These are phyloP conservation scores for Coniella lustricola DNA, from an alignment of 2,329 filamentous ascomycete genomes.

Conservation along the genomic window DNA sequence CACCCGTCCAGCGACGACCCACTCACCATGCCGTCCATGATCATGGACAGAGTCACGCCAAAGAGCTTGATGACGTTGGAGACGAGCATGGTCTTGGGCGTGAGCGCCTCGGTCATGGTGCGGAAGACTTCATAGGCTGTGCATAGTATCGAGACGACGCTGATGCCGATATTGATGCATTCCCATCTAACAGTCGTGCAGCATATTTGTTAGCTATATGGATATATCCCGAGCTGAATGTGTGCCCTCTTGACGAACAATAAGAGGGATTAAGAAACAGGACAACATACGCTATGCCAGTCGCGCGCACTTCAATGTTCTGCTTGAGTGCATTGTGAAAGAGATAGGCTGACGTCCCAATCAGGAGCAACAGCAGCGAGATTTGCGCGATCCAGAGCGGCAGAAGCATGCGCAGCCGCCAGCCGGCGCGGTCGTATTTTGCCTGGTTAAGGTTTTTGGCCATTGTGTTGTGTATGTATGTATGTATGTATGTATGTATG, in stretches of 20 bases:
- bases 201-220: no score
- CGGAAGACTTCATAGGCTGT: slow-evolving; percentile 41
- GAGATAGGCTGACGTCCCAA: slow-evolving; percentile 47
- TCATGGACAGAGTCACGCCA: slow-evolving; percentile 39
- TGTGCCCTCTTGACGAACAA: no score
- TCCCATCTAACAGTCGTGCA: slow-evolving; percentile 41
- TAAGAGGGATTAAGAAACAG: slow-evolving; percentile 29
- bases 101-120: slow-evolving; percentile 42
- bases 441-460: slow-evolving; percentile 41
- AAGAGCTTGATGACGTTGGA: slow-evolving; percentile 44
- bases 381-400: slow-evolving; percentile 46
- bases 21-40: slow-evolving; percentile 44
- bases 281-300: slow-evolving; percentile 29
- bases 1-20: slow-evolving; percentile 38
- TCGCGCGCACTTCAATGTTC: slow-evolving; percentile 33
- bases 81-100: slow-evolving; percentile 47
- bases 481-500: no score
- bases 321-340: slow-evolving; percentile 39
- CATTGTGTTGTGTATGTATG: slow-evolving; percentile 25
- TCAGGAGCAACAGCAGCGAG: slow-evolving; percentile 35
- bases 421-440: slow-evolving; percentile 45
- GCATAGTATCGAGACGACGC: slow-evolving; percentile 38
- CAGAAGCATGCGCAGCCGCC: slow-evolving; percentile 40
- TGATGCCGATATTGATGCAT: slow-evolving; percentile 42
- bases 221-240: no score